Base-by-base conservation (phyloP, 2,329 filamentous ascomycete genomes). In the Gremmenia infestans region DNA sequence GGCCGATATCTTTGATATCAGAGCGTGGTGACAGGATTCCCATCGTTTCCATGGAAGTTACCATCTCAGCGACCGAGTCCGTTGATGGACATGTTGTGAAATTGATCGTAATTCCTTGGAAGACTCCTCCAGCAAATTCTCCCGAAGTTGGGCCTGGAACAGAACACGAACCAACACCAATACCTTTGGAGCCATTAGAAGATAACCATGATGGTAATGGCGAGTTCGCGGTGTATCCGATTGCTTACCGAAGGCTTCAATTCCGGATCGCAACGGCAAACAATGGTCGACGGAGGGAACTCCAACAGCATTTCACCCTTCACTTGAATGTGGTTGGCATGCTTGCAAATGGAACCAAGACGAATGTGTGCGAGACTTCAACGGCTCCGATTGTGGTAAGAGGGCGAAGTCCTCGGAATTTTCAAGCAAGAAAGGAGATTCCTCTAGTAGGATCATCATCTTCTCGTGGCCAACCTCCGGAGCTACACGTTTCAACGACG, bases 71-170 rank as follows among this genome's bases (percentile, higher is more conserved):
- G 8, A 96, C 91, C 49, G 93, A 97, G 71, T 97, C 93, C 1
- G 91, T 96, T 15, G 93, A 97, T 70, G 90, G 91, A 36, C 93
- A 96, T 65, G 77, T 89, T 0, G 91, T 97, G 45, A 93, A 95
- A 65, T 86, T 97, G 60, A 97, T 97, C 60, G 94, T 94, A 7
- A 96, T 97, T 57, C 93, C 93, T 1, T 97, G 93, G 93, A 97
- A 97, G 77, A 97, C 92, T 2, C 92, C 91, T 1, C 89, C 88
- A 28, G 89, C 89, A 50, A 89, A 87, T 72, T 83, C 86, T 3
- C 80, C 84, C n/a, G 83, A 87, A 61, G 78, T 85, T 56, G 79
- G 74, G 59, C 82, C 87, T 59, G 76, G 76, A 1, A 77, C 77
- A 0, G 93, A 97, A 70, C 91, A 93, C 68, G 93, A 97, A 70